A percentile compares a stretch with the other conserved stretches of the same genome.
phyloP scores from a whole-genome alignment of 108 stramenopile species.

The Nitzschia inconspicua region DNA sequence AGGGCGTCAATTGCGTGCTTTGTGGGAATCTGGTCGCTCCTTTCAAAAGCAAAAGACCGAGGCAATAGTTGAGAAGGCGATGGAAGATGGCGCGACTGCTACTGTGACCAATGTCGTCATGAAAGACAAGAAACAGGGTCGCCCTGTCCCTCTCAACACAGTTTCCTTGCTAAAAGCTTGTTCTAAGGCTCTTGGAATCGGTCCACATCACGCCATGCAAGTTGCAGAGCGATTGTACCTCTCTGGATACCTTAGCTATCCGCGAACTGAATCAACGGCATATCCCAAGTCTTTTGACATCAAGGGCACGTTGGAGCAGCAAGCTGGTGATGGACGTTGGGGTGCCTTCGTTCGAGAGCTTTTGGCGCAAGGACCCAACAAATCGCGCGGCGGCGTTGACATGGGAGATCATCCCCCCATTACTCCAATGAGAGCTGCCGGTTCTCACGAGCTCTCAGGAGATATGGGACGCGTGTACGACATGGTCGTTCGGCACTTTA shows the following conservation, averaged over 20 bases:
- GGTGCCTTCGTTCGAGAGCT: constrained; percentile 69
- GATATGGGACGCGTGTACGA: constrained; percentile 89
- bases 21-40: constrained; percentile 70
- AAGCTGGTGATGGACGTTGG: constrained; percentile 66
- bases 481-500: constrained; percentile 82
- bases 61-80: constrained; percentile 40
- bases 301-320: constrained; percentile 66
- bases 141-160: constrained; percentile 80
- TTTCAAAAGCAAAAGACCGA: constrained; percentile 71
- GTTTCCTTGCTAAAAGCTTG: constrained; percentile 78
- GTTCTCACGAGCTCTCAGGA: constrained; percentile 58
- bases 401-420: constrained; percentile 91
- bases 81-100: constrained; percentile 43
- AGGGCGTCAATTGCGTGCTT: constrained; percentile 64
- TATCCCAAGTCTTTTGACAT: constrained; percentile 87
- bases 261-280: constrained; percentile 75
- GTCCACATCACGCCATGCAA: constrained; percentile 76
- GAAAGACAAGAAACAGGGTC: constrained; percentile 85
- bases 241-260: constrained; percentile 85
- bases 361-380: constrained; percentile 47
- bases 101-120: constrained; percentile 58
- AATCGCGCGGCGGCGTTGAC: constrained; percentile 71
- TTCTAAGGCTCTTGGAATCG: constrained; percentile 80
- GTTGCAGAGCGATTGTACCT: constrained; percentile 78
- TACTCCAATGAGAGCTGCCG: constrained; percentile 67